A percentile compares a stretch with the other conserved stretches of the same genome.
Conservation (phyloP, 2,329 filamentous ascomycete species). For the Talaromyces atroroseus region DNA sequence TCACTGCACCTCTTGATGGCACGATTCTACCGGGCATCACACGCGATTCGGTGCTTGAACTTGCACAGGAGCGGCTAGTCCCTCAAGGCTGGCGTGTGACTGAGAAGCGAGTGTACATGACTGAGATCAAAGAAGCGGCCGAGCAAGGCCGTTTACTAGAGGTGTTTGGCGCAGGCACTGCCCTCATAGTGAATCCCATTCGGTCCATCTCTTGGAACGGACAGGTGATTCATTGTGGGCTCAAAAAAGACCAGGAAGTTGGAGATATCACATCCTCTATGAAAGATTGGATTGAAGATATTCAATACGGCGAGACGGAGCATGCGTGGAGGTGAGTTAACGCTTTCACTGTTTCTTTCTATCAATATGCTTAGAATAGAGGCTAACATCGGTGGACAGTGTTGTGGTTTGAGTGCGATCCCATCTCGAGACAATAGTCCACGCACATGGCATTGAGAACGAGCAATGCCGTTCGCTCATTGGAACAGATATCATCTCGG, state of each 20-base stretch:
- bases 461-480: no score
- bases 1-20: constrained; percentile 90
- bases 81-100: constrained; percentile 82
- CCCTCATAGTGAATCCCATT: constrained; percentile 87
- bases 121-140: constrained; percentile 72
- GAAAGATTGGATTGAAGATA: constrained; percentile 93
- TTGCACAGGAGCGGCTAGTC: constrained; percentile 75
- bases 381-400: not conserved
- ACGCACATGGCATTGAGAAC: no score
- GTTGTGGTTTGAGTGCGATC: not conserved
- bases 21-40: constrained; percentile 96
- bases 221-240: constrained; percentile 72
- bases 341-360: not conserved
- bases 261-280: constrained; percentile 78
- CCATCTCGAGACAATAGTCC: not conserved
- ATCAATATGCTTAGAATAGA: not conserved
- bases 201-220: constrained; percentile 85
- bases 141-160: constrained; percentile 84
- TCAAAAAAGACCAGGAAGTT: constrained; percentile 75
- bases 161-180: constrained; percentile 89
- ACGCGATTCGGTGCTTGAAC: constrained; percentile 78
- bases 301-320: constrained; percentile 90
- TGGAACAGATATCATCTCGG: no score
- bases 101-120: constrained; percentile 91
- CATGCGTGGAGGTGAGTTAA: constrained; percentile 81